phyloP scores from a whole-genome alignment of 192 early-diverging fungal genomes.

The Allomyces macrogynus region DNA sequence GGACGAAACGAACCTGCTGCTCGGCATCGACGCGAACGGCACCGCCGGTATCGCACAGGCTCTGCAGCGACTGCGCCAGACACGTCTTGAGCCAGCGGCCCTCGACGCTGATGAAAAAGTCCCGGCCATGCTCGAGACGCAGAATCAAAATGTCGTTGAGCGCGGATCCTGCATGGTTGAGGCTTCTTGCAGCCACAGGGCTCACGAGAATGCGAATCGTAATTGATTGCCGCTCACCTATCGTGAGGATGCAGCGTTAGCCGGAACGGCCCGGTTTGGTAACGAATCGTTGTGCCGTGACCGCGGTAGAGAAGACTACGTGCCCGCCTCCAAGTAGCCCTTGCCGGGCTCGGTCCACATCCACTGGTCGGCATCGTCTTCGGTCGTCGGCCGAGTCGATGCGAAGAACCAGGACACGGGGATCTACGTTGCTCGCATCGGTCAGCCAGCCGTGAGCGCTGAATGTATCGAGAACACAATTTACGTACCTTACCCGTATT shows the following conservation, averaged over 20 bases:
- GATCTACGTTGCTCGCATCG: neutral
- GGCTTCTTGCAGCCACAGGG: constrained; percentile 16
- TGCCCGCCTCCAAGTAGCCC: constrained; percentile 56
- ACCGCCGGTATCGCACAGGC: constrained; percentile 14
- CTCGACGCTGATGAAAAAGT: constrained; percentile 59
- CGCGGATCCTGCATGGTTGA: constrained; percentile 37
- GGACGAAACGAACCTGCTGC: too few relatives aligned
- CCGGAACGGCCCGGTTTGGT: too few relatives aligned
- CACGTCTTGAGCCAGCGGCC: constrained; percentile 51
- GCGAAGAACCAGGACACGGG: constrained; percentile 2
- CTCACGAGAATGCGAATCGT: constrained; percentile 36
- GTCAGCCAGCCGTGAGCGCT: constrained; percentile 1
- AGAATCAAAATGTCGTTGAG: constrained; percentile 62
- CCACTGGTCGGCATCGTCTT: constrained; percentile 40
- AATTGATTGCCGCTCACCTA: constrained; percentile 37
- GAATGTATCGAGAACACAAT: too few relatives aligned
- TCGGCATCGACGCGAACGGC: too few relatives aligned
- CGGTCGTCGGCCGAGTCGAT: neutral
- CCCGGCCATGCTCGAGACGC: constrained; percentile 56
- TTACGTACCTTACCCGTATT: constrained; percentile 49
- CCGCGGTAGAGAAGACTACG: neutral
- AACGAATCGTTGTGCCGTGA: neutral
- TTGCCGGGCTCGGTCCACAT: constrained; percentile 36
- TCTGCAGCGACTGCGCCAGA: constrained; percentile 50
- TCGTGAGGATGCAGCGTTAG: neutral